Conservation (phyloP, 805 yeast genomes). For the Ogataea naganishii region DNA sequence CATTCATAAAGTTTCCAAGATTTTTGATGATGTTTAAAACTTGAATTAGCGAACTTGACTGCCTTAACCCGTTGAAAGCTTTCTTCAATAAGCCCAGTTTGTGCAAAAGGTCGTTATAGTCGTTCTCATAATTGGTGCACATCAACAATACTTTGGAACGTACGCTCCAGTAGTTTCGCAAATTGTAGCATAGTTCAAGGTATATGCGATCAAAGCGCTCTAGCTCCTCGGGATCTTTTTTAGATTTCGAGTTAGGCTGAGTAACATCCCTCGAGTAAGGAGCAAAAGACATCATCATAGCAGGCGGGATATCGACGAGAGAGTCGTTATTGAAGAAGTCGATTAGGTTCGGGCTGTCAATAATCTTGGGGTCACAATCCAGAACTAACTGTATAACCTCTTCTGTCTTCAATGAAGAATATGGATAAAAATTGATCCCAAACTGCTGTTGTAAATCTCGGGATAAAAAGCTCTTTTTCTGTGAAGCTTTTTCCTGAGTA, state of each 20-base stretch:
- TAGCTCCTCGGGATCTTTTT: conserved; percentile 45
- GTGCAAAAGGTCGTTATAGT: conserved; percentile 49
- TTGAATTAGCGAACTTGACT: conserved; percentile 44
- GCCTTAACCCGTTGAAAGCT: conserved; percentile 44
- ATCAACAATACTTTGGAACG: conserved; percentile 57
- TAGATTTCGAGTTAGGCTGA: conserved; percentile 30
- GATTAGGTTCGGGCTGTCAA: conserved; percentile 46
- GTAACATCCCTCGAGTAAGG: conserved; percentile 53
- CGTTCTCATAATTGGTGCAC: conserved; percentile 50
- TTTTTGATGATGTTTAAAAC: conserved; percentile 60
- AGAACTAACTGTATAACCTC: conserved; percentile 48
- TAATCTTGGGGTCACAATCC: conserved; percentile 48
- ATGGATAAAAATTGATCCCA: conserved; percentile 68
- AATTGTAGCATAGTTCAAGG: conserved; percentile 57
- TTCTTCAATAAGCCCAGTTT: conserved; percentile 52
- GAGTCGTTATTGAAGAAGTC: conserved; percentile 69
- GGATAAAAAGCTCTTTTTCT: conserved; percentile 48
- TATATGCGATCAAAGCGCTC: conserved; percentile 66
- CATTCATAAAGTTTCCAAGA: conserved; percentile 78
- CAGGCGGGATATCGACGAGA: conserved; percentile 48
- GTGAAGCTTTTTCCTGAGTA: conserved; percentile 23
- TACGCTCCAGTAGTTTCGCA: conserved; percentile 64
- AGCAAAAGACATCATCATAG: conserved; percentile 44
- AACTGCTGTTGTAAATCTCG: conserved; percentile 73
- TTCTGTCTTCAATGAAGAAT: conserved; percentile 41